These are phyloP conservation scores for Linaria vulgaris DNA, from an alignment of 257 asterid genomes.

Conservation along the genomic window DNA sequence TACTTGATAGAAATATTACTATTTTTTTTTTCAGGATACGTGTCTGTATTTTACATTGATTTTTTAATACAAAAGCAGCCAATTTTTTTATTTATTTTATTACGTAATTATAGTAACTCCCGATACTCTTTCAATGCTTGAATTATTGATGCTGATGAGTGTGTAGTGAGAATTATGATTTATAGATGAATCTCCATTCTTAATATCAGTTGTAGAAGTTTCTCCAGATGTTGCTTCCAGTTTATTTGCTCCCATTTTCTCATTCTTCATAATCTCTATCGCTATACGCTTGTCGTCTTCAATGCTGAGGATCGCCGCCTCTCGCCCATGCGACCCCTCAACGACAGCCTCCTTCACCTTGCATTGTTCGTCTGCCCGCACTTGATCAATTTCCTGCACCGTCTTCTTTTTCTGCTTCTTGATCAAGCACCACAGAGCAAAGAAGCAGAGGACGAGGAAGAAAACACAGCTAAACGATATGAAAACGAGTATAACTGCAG, in stretches of 20 bases:
- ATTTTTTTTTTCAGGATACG: too few species aligned
- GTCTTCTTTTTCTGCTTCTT: slow-evolving; percentile 38
- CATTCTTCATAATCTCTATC: slow-evolving; percentile 43
- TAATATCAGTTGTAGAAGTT: slow-evolving; percentile 21
- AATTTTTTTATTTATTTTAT: too few species aligned
- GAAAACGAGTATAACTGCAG: slow-evolving; percentile 37
- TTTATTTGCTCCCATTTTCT: slow-evolving; percentile 24
- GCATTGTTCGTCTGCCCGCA: slow-evolving; percentile 32
- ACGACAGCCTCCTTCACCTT: slow-evolving; percentile 44
- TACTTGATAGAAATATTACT: too few species aligned
- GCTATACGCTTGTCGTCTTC: slow-evolving; percentile 48
- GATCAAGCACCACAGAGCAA: slow-evolving; percentile 44
- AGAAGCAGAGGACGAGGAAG: slow-evolving; percentile 35
- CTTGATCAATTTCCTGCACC: slow-evolving; percentile 37
- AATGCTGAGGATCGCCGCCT: slow-evolving; percentile 34
- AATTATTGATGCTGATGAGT: slow-evolving; percentile 11
- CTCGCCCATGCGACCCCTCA: slow-evolving; percentile 39
- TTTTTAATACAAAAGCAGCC: too few species aligned
- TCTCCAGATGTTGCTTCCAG: slow-evolving; percentile 29
- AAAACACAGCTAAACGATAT: slow-evolving; percentile 38
- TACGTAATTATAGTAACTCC: too few species aligned
- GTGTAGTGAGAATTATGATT: slow-evolving; percentile 15
- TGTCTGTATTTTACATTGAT: too few species aligned
- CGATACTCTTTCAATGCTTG: slow-evolving; percentile 1
- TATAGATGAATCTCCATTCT: slow-evolving; percentile 32